Conservation (phyloP, 805 yeast genomes). For the Kodamaea sagamina region DNA sequence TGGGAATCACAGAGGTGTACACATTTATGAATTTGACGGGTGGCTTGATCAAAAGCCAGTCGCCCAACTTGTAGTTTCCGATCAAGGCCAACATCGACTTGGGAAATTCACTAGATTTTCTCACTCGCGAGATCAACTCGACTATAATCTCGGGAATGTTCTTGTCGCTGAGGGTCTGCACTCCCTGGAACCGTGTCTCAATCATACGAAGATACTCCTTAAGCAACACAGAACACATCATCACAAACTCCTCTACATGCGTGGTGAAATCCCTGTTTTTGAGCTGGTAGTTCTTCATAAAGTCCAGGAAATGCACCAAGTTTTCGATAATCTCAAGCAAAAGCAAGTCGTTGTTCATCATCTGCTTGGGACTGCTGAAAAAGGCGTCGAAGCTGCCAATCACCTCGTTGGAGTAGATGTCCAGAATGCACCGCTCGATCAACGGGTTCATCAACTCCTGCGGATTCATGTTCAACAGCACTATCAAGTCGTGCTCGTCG, state of each 20-base stretch:
- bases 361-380: conserved; percentile 15
- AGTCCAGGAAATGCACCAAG: conserved; percentile 25
- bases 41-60: conserved; percentile 68
- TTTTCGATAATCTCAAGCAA: conserved; percentile 50
- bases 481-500: conserved; percentile 51
- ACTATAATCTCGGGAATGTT: conserved; percentile 72
- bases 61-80: conserved; percentile 54
- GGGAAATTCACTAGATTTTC: conserved; percentile 63
- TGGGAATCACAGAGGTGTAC: conserved; percentile 51
- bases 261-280: conserved; percentile 14
- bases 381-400: conserved; percentile 17
- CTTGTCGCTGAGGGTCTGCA: conserved; percentile 61
- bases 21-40: conserved; percentile 47
- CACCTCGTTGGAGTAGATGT: conserved; percentile 17
- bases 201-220: conserved; percentile 58
- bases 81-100: conserved; percentile 55
- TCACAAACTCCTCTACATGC: conserved; percentile 19
- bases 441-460: conserved; percentile 14
- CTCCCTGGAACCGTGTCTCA: conserved; percentile 49
- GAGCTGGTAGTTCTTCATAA: conserved; percentile 16
- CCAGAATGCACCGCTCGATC: conserved; percentile 14
- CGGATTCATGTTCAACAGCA: conserved; percentile 26
- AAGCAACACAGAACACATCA: conserved; percentile 43
- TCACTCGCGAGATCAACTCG: conserved; percentile 67
- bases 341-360: conserved; percentile 29